Base-by-base conservation (phyloP, 2,329 filamentous ascomycete species). In the Botrytis elliptica region DNA sequence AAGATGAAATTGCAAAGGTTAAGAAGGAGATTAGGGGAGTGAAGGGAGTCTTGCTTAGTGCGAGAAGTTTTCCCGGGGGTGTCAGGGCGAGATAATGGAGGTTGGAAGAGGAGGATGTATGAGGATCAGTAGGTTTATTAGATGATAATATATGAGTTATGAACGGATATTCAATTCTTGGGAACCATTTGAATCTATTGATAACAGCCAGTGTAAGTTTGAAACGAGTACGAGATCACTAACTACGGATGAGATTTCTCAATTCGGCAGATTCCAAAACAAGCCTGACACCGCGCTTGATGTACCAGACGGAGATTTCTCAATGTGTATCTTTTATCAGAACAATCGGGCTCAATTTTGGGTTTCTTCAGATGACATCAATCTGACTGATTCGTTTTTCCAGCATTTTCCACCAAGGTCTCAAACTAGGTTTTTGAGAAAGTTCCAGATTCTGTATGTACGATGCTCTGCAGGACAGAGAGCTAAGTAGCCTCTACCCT, bases 21-120 rank as follows among this genome's bases (percentile, higher is more conserved):
- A 93, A 92, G 83, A 89, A 89, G 76, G 92, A 91, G 75, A 95
- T 97, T 70, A 85, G 93, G 76, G 88, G 92, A 73, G 88, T 96
- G 60, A 97, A 97, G 84, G 93, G 93, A 1, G 88, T 93, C 18
- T 84, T 96, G 77, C 82, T 97, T 73, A 93, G 90, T 79, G 88
- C 93, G 7, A 88, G 91, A 79, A 93, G 89, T 78, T 95, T 95
- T 77, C 91, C 90, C 2, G 79, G 78, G 2, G 80, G 76, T 46
- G 65, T 77, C 38, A 78, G 75, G 59, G 70, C 49, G 71, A 72
- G 74, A 16, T 73, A 73, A 55, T 52, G 49, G 25, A 9, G 18
- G 18, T 33, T 52, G 20, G 8, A 22, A 33, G 20, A 60, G 52
- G 38, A 40, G 33, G 14, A 38, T 38, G 29, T 25, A 69, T 33